Conservation (phyloP, 805 yeast genomes). For the Wickerhamomyces tratensis region DNA sequence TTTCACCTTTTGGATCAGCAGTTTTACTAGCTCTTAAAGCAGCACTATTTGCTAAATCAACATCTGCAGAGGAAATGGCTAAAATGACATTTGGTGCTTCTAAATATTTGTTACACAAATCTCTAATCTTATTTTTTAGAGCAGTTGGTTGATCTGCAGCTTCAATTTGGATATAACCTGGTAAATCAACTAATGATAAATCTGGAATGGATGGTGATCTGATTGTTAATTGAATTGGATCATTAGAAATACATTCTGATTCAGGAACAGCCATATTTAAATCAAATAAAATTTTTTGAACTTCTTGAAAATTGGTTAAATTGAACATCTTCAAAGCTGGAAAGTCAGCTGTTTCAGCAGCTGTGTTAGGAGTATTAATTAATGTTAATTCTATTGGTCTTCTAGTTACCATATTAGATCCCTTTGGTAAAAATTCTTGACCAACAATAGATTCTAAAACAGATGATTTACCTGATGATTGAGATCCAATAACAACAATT, state of each 20-base stretch:
- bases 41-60: conserved; percentile 91
- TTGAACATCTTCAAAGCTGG: conserved; percentile 81
- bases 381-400: conserved; percentile 94
- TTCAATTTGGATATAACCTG: conserved; percentile 95
- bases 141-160: conserved; percentile 93
- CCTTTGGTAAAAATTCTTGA: conserved; percentile 95
- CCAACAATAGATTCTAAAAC: conserved; percentile 96
- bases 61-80: conserved; percentile 97
- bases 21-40: conserved; percentile 83
- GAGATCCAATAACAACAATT: conserved; percentile 95
- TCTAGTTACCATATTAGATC: conserved; percentile 96
- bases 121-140: conserved; percentile 68
- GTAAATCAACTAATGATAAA: conserved; percentile 86
- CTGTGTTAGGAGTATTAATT: conserved; percentile 73
- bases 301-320: conserved; percentile 80
- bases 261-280: conserved; percentile 88
- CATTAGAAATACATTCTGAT: conserved; percentile 78
- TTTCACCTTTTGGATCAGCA: conserved; percentile 89
- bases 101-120: conserved; percentile 75
- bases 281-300: conserved; percentile 79
- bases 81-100: conserved; percentile 89
- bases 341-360: conserved; percentile 86
- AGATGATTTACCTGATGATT: conserved; percentile 94
- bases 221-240: conserved; percentile 88
- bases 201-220: conserved; percentile 90